These are phyloP conservation scores for Aspergillus vadensis DNA, from an alignment of 2,329 filamentous ascomycete genomes.

Conservation along the genomic window DNA sequence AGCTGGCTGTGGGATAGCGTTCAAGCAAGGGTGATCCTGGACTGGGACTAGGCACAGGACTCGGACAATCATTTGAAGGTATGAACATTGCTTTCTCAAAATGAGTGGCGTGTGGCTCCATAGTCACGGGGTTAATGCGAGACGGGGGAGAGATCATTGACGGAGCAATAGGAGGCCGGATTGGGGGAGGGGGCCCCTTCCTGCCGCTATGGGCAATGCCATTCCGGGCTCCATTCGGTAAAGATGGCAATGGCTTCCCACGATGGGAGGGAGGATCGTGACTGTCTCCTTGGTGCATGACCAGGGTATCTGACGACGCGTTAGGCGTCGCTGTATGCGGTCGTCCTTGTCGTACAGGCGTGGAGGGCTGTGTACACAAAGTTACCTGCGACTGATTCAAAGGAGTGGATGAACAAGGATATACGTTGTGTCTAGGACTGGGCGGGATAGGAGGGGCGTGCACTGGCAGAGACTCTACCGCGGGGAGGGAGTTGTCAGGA, in stretches of 20 bases:
- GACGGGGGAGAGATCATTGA: constrained; percentile 44
- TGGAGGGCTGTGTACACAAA: constrained; percentile 26
- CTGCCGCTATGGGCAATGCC: constrained; percentile 22
- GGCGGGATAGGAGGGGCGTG: constrained; percentile 23
- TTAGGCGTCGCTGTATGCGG: constrained; percentile 21
- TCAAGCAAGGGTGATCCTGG: constrained; percentile 35
- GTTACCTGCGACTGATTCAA: constrained; percentile 22
- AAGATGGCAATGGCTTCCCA: constrained; percentile 35
- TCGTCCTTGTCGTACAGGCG: constrained; percentile 27
- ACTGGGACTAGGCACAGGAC: constrained; percentile 38
- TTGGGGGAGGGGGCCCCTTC: constrained; percentile 27
- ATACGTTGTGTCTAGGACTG: constrained; percentile 25
- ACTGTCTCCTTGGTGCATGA: constrained; percentile 32
- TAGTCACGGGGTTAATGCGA: constrained; percentile 41
- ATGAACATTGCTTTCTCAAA: constrained; percentile 46
- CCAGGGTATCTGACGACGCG: constrained; percentile 32
- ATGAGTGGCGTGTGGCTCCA: constrained; percentile 42
- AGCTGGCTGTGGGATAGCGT: constrained; percentile 30
- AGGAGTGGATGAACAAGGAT: constrained; percentile 26
- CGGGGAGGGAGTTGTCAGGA: constrained; percentile 28
- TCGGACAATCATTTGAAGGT: constrained; percentile 40
- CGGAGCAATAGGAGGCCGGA: constrained; percentile 36
- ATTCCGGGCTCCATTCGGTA: constrained; percentile 32
- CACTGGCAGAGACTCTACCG: constrained; percentile 28
- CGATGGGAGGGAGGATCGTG: constrained; percentile 31